Evolutionary conservation across 257 asterid species (phyloP), one percentile per base, ranked within the genome.

Genomic region (Linderniella brevidens): DNA sequence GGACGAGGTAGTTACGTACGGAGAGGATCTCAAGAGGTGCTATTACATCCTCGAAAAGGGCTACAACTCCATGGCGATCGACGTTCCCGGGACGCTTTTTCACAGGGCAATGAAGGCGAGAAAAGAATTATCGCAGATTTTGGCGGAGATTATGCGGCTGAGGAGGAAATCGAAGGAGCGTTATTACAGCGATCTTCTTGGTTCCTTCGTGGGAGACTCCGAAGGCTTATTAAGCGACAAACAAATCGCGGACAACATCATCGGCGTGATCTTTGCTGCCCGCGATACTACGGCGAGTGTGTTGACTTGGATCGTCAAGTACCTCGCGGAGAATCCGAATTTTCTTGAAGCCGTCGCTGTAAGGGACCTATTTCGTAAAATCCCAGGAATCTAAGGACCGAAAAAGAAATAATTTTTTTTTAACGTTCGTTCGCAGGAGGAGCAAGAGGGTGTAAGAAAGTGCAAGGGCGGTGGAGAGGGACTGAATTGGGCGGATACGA

Each of bases 251-350:
- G 88, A 78, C 49, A 78, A 78, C 57, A 66, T 78, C 8, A 78
- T 78, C 13, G 90, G 84, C 7, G 90, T 78, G 9, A 67, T 78
- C 14, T 78, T 78, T 44, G 90, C 90, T 0, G 90, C 90, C 11
- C 72, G 90, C 35, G 90, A 78, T 41, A 78, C 90, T 5, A 78
- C 90, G 1, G 81, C 90, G 4, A 78, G 81, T 60, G 68, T 79
- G 11, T 57, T 79, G 5, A 79, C 92, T 36, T 79, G 92, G 92
- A 65, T 75, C 53, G 48, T 79, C 50, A 79, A 79, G 70, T 79
- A 59, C 62, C 75, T 79, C 12, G 82, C 69, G 9, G 92, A 79
- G 46, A 79, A 79, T 51, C 81, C 92, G 20, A 54, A 49, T 59
- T 78, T 79, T 58, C 68, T 79, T 14, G 69, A 75, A 57, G 73